These are phyloP conservation scores for Cicer arietinum DNA, from an alignment of 306 rosid genomes.

Conservation along the genomic window DNA sequence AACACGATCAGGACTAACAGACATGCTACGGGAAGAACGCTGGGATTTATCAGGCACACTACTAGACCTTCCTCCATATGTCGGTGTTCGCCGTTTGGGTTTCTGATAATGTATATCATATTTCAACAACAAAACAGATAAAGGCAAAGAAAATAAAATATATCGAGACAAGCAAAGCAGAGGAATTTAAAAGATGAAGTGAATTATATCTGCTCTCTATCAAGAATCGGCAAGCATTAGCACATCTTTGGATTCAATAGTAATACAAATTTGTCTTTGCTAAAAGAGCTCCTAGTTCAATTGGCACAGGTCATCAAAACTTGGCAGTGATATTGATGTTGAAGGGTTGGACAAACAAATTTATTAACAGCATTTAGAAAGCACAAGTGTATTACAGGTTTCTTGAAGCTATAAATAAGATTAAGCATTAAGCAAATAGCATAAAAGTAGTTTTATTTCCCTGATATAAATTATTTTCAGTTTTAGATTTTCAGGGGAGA, in stretches of 20 bases:
- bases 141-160: constrained; percentile 29
- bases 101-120: constrained; percentile 62
- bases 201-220: neutral
- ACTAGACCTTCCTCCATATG: constrained; percentile 86
- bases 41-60: constrained; percentile 83
- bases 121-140: constrained; percentile 35
- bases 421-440: constrained; percentile 11
- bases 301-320: neutral
- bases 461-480: neutral
- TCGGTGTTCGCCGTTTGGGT: constrained; percentile 79
- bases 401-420: constrained; percentile 11
- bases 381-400: constrained; percentile 2
- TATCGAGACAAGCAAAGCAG: neutral
- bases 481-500: constrained; percentile 1
- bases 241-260: constrained; percentile 23
- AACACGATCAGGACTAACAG: constrained; percentile 87
- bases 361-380: neutral
- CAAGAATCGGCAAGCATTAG: constrained; percentile 18
- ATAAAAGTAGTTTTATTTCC: constrained; percentile 24
- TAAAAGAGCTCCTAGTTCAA: constrained; percentile 3
- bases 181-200: constrained; percentile 15
- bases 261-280: constrained; percentile 6
- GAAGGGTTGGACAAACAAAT: neutral
- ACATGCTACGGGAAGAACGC: constrained; percentile 89
- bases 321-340: constrained; percentile 10